phyloP scores from a whole-genome alignment of 1,284 basidiomycete genomes.

The Boletus mariae region DNA sequence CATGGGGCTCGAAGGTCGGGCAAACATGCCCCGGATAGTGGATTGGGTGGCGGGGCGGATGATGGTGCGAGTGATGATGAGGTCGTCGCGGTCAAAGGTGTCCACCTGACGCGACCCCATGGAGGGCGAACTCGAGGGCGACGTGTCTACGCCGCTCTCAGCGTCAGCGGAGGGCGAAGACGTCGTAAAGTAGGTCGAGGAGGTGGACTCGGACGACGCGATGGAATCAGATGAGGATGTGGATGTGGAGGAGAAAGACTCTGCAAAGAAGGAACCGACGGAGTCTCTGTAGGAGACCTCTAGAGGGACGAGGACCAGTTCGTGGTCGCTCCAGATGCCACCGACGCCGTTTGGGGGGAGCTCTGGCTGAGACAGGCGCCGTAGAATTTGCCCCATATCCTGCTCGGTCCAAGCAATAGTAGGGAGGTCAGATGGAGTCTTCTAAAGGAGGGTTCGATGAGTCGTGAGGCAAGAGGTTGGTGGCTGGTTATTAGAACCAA shows the following conservation, averaged over 20 bases:
- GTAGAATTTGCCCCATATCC: slow-evolving; percentile 28
- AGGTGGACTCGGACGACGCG: slow-evolving; percentile 4
- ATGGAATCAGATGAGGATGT: slow-evolving; percentile 12
- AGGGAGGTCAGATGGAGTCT: slow-evolving; percentile 9
- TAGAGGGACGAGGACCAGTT: slow-evolving; percentile 31
- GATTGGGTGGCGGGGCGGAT: slow-evolving; percentile 24
- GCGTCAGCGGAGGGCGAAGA: slow-evolving; percentile 17
- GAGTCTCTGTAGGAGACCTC: slow-evolving; percentile 23
- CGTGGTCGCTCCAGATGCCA: slow-evolving; percentile 33
- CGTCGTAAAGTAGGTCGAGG: slow-evolving; percentile 23
- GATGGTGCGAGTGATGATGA: slow-evolving; percentile 33
- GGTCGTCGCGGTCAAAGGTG: slow-evolving; percentile 28
- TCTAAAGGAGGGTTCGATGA: slow-evolving; percentile 22
- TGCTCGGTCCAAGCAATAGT: slow-evolving; percentile 4
- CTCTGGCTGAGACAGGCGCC: slow-evolving; percentile 21
- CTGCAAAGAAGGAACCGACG: slow-evolving; percentile 16
- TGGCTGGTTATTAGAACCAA: slow-evolving; percentile 17
- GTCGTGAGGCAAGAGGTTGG: slow-evolving; percentile 16
- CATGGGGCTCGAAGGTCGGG: slow-evolving; percentile 24
- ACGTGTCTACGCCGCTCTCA: background rate
- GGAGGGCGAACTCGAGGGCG: slow-evolving; percentile 5
- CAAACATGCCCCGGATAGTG: slow-evolving; percentile 17
- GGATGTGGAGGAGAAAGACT: slow-evolving; percentile 15
- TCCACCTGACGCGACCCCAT: slow-evolving; percentile 19
- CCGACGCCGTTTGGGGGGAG: slow-evolving; percentile 17